These are phyloP conservation scores for Lyophyllum decastes DNA, from an alignment of 768 basidiomycete species.

Conservation along the genomic window DNA sequence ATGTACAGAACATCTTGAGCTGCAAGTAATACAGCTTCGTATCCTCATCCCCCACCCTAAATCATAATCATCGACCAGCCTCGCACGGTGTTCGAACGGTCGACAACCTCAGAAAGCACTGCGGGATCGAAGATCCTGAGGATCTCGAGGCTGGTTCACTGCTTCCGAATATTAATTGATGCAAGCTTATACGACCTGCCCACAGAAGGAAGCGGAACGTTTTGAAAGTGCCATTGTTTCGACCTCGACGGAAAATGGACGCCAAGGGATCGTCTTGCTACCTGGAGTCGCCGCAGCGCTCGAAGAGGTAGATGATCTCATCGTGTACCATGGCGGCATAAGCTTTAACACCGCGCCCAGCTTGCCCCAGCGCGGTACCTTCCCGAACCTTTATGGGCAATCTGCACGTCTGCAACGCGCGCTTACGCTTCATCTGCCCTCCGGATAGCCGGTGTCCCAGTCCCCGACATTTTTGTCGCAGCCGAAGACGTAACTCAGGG, in stretches of 20 bases:
- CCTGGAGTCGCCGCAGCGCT: constrained; percentile 72
- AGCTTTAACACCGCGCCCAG: constrained; percentile 21
- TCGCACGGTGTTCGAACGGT: constrained; percentile 84
- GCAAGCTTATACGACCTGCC: background rate
- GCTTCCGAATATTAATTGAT: background rate
- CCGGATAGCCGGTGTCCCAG: constrained; percentile 60
- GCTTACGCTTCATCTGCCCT: constrained; percentile 76
- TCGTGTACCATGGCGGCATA: background rate
- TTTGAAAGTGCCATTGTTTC: constrained; percentile 81
- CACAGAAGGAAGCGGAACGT: constrained; percentile 66
- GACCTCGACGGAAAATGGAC: constrained; percentile 53
- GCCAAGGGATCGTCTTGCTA: constrained; percentile 65
- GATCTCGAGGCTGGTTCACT: constrained; percentile 59
- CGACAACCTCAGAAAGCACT: constrained; percentile 77
- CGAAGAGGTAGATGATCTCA: constrained; percentile 43
- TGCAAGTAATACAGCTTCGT: constrained; percentile 41
- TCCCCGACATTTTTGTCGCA: constrained; percentile 73
- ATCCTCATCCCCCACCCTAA: background rate
- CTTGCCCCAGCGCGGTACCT: constrained; percentile 34
- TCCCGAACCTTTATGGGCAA: constrained; percentile 77
- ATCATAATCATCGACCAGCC: constrained; percentile 36
- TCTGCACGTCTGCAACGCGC: constrained; percentile 85
- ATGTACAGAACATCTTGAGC: constrained; percentile 61
- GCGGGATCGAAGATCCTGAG: constrained; percentile 66
- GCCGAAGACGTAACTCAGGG: constrained; percentile 84